Conservation (phyloP, 2,329 filamentous ascomycete genomes). For the Aspergillus sp. region DNA sequence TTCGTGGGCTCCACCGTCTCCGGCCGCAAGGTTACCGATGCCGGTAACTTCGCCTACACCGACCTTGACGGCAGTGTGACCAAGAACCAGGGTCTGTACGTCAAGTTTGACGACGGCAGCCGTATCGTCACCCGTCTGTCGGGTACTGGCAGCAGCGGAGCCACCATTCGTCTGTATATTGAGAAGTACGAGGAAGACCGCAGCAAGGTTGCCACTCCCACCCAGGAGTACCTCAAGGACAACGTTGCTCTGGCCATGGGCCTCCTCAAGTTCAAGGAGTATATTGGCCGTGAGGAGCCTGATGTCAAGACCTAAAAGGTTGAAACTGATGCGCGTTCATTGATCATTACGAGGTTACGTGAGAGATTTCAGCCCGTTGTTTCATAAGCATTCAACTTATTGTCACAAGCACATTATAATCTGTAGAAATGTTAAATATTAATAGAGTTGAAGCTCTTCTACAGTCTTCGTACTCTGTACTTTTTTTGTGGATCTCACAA, state of each 20-base stretch:
- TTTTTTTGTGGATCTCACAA: too few relatives aligned
- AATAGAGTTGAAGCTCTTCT: too few relatives aligned
- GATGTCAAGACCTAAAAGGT: slow-evolving; percentile 79
- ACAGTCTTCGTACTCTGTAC: too few relatives aligned
- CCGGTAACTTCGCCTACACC: slow-evolving; percentile 96
- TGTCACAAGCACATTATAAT: too few relatives aligned
- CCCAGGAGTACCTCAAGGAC: slow-evolving; percentile 88
- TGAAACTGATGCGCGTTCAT: background rate
- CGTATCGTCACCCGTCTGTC: slow-evolving; percentile 92
- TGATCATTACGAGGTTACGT: slow-evolving; percentile 2
- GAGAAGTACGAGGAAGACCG: slow-evolving; percentile 87
- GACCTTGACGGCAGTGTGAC: slow-evolving; percentile 96
- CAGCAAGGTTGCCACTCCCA: slow-evolving; percentile 69
- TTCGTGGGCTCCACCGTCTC: slow-evolving; percentile 79
- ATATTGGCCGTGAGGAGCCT: slow-evolving; percentile 83
- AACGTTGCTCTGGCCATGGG: slow-evolving; percentile 80
- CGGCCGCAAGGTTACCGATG: slow-evolving; percentile 77
- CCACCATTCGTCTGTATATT: slow-evolving; percentile 93
- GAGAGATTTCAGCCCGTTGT: background rate
- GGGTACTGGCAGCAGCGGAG: slow-evolving; percentile 88
- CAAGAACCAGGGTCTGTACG: slow-evolving; percentile 92
- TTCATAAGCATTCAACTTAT: too few relatives aligned
- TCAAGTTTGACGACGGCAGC: slow-evolving; percentile 89
- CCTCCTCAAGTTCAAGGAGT: slow-evolving; percentile 88
- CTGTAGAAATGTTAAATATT: too few relatives aligned